Evolutionary conservation across 73 alveolate species (phyloP).

Genomic region (Paramecium bursaria): DNA sequence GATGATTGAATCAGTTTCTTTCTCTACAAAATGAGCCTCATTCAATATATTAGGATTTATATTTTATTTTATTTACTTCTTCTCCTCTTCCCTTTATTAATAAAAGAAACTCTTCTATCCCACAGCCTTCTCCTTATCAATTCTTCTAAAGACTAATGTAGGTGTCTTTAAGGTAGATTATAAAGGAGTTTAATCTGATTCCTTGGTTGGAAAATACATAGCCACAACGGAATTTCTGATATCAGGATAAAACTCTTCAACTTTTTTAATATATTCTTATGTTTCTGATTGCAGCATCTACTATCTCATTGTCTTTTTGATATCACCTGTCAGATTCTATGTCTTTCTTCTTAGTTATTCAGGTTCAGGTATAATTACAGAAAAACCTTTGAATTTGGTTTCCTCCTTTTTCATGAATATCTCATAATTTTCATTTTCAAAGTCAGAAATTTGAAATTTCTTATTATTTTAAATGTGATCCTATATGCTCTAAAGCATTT

Average conservation of each 20-base stretch:
- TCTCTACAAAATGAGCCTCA: not conserved
- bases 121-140: slow-evolving; percentile 14
- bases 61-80: slow-evolving; percentile 22
- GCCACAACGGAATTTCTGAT: slow-evolving; percentile 60
- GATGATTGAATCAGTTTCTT: not conserved
- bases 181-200: not conserved
- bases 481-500: slow-evolving; percentile 13
- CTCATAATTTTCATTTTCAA: not conserved
- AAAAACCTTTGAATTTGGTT: slow-evolving; percentile 27
- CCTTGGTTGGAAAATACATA: slow-evolving; percentile 33
- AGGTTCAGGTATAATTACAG: slow-evolving; percentile 9
- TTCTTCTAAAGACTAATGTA: slow-evolving; percentile 33
- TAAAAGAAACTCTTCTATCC: slow-evolving; percentile 53
- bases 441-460: slow-evolving; percentile 18
- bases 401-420: slow-evolving; percentile 45
- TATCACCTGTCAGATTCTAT: not conserved
- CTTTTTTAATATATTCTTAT: slow-evolving; percentile 40
- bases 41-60: slow-evolving; percentile 53
- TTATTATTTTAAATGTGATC: not conserved
- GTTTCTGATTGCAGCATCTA: slow-evolving; percentile 32
- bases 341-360: slow-evolving; percentile 48
- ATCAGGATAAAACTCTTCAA: slow-evolving; percentile 55
- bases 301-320: not conserved
- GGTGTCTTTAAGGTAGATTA: slow-evolving; percentile 18
- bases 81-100: slow-evolving; percentile 41